Percentiles rank a stretch among this genome's conserved stretches.
Evolutionary conservation across 345 rosid species (phyloP).

Genomic region (Aethionema arabicum): DNA sequence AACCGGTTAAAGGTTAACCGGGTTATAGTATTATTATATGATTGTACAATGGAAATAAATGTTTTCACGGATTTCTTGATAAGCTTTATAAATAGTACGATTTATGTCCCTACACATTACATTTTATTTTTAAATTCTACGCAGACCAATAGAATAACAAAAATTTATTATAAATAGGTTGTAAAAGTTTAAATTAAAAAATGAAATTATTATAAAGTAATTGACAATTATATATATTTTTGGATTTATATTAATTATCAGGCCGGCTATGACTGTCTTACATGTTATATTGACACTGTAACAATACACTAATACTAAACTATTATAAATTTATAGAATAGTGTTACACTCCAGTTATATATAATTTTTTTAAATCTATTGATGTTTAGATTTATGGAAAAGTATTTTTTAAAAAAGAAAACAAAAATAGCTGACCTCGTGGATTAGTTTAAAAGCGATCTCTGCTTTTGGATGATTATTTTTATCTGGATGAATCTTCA

Average conservation of each 20-base stretch:
- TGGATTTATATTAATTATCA: too few species aligned
- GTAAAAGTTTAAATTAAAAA: too few species aligned
- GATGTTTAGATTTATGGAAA: slow-evolving; percentile 9
- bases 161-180: too few species aligned
- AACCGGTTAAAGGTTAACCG: slow-evolving; percentile 3
- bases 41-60: not conserved
- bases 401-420: not conserved
- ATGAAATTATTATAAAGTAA: too few species aligned
- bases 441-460: slow-evolving; percentile 82
- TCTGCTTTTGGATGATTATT: slow-evolving; percentile 84
- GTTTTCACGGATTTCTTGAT: slow-evolving; percentile 20
- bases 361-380: slow-evolving; percentile 10
- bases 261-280: too few species aligned
- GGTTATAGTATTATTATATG: not conserved
- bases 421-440: slow-evolving; percentile 59
- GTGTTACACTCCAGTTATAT: too few species aligned
- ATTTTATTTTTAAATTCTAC: not conserved
- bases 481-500: slow-evolving; percentile 95
- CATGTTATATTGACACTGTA: too few species aligned
- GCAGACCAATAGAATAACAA: too few species aligned
- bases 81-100: not conserved
- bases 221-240: too few species aligned
- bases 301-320: too few species aligned
- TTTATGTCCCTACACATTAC: slow-evolving; percentile 17
- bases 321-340: too few species aligned